Conservation (phyloP, 179 eudicot genomes). For the Silene vulgaris region DNA sequence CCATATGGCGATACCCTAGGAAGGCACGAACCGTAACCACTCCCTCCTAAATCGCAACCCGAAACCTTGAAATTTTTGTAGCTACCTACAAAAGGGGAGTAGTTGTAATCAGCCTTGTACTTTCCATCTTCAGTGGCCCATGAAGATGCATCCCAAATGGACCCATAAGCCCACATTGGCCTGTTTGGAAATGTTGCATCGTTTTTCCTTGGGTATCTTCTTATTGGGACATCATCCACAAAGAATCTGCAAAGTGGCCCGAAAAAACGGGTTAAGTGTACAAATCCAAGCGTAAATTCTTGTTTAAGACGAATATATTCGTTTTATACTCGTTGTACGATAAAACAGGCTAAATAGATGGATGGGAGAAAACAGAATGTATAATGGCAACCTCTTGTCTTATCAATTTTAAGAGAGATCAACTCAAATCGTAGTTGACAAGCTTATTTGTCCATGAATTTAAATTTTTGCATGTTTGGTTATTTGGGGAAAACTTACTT, state of each 20-base stretch:
- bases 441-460: not conserved
- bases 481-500: not conserved
- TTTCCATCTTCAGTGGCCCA: constrained; percentile 97
- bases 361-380: too few species aligned
- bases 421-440: too few species aligned
- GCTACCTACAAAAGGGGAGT: constrained; percentile 73
- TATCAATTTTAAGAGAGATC: too few species aligned
- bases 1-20: constrained; percentile 39
- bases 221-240: constrained; percentile 86
- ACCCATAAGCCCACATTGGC: constrained; percentile 96
- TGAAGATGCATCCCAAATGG: constrained; percentile 98
- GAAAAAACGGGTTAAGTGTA: too few species aligned
- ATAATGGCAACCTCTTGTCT: too few species aligned
- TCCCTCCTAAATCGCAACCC: constrained; percentile 68
- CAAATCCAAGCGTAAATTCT: too few species aligned
- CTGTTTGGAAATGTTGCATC: constrained; percentile 69
- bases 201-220: constrained; percentile 73
- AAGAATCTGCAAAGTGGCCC: constrained; percentile 48
- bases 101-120: constrained; percentile 82
- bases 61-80: constrained; percentile 63
- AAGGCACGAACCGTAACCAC: constrained; percentile 38
- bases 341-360: too few species aligned
- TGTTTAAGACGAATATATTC: too few species aligned
- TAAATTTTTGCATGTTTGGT: not conserved
- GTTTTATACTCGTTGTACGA: too few species aligned